Evolutionary conservation across 805 yeast genomes (phyloP), one percentile per base, ranked within the genome.

Genomic region (Blastobotrys robertii): DNA sequence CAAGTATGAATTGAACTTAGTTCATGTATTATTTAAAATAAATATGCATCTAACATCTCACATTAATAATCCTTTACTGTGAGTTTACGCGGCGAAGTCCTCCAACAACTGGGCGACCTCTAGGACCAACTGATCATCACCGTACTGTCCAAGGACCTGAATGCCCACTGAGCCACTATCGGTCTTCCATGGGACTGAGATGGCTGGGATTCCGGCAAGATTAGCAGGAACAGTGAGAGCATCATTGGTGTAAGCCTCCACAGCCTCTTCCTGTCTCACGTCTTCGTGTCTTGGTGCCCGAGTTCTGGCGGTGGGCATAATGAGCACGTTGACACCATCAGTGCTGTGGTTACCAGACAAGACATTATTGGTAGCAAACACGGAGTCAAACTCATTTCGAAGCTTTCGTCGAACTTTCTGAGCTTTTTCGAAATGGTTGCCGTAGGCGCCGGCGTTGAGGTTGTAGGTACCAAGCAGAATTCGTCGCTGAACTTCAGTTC

Each of bases 161-260:
- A 92, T 65, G 0, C 95, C 95, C 8, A 74, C 63, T 0, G 75
- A 68, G 8, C 59, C 46, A 1, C 63, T 60, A 1, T 63, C 60
- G 1, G 54, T 54, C 1, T 53, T 56, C 52, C 72, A 69, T 0
- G 99, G 99, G 2, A 88, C 65, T 1, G 82, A 73, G 8, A 90
- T 70, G 0, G 95, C 76, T 1, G 99, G 99, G 1, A 90, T 59
- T 0, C 97, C 97, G 0, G 95, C 94, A 45, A 94, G 63, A 1
- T 95, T 87, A 34, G 92, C 83, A 0, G 98, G 97, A 3, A 87
- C 82, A 0, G 96, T 85, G 44, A 87, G 70, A 0, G 83, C 76
- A 60, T 92, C 99, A 59, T 86, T 84, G 42, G 81, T 68, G 53
- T 83, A 87, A 12, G 81, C 72, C 37, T 76, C 76, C 3, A 81